Base-by-base conservation (phyloP, 495 filamentous ascomycete species). In the Hypoxylon fragiforme region DNA sequence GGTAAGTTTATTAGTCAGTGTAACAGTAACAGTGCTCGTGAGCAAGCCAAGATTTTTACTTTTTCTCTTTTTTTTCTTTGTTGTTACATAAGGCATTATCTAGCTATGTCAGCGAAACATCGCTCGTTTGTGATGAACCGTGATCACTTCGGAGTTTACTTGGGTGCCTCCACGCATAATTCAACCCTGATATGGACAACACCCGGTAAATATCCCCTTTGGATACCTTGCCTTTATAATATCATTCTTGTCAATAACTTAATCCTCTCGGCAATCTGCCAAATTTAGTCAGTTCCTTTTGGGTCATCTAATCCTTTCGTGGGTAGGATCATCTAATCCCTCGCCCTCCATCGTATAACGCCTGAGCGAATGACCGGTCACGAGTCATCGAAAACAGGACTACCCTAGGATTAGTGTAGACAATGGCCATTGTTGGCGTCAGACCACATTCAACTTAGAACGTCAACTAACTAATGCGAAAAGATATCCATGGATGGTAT, bases 201-300 rank as follows among this genome's bases (percentile, higher is more conserved):
- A 40, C 28, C 46, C 51, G 46, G 46, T 61, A 50, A 28, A 50
- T 61, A 46, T 40, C 42, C n/a, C 38, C 39, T 49, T 54, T 35
- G 13, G 0, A 12, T 41, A n/a, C 54, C 50, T 32, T 54, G 45
- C 36, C 39, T 32, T n/a, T 34, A 12, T 34, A 5, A 48, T 46
- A 46, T 40, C 44, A 42, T 43, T 49, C 55, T 43, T 57, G 7
- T 31, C 41, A 50, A 54, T 54, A 47, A 18, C 13, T 54, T n/a
- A 50, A 53, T 49, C 35, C 48, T 39, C 52, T 62, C 58, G 52
- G 42, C 39, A 57, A 62, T 62, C 58, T 62, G 32, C 58, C 58
- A 53, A 57, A 62, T 62, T 62, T 47, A 52, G 57, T 30, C 58
- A 56, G 31, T 56, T 44, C 19, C 16, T 51, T 47, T 56, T 50